Evolutionary conservation across 371 early-diverging fungal genomes (phyloP).

Genomic region (Rhizomucor pusillus): DNA sequence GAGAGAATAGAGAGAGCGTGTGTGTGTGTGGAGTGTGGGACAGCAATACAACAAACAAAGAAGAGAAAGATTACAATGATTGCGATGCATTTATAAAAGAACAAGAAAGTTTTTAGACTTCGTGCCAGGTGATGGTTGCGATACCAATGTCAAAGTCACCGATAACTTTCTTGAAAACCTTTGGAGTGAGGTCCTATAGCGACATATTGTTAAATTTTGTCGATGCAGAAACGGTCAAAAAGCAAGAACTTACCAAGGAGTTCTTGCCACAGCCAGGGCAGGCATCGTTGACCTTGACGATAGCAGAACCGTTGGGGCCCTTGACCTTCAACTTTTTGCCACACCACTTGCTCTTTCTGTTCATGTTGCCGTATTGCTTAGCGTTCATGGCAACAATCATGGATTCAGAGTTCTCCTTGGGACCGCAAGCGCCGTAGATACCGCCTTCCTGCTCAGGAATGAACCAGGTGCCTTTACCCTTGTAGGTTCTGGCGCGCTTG

Average conservation of each 20-base stretch:
- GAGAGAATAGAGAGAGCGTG: too few relatives aligned
- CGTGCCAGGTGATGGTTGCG: conserved; percentile 18
- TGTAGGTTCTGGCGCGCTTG: conserved; percentile 13
- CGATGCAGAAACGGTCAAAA: not conserved
- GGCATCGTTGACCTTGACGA: conserved; percentile 54
- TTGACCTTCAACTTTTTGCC: conserved; percentile 18
- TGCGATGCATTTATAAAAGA: not conserved
- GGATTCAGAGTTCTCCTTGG: conserved; percentile 16
- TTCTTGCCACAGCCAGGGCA: conserved; percentile 30
- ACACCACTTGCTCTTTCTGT: conserved; percentile 19
- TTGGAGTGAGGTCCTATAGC: conserved; percentile 17
- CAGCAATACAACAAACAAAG: not conserved
- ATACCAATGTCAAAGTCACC: conserved; percentile 18
- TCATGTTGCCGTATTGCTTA: conserved; percentile 22
- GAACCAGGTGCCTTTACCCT: conserved; percentile 28
- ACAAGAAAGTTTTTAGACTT: conserved; percentile 2
- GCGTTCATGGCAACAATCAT: conserved; percentile 24
- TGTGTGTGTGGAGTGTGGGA: not conserved
- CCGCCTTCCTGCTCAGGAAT: conserved; percentile 23
- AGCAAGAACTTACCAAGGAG: conserved; percentile 1
- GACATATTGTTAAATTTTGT: not conserved
- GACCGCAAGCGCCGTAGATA: conserved; percentile 23
- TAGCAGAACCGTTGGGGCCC: conserved; percentile 25
- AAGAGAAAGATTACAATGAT: not conserved
- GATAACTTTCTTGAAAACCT: conserved; percentile 17